These are phyloP conservation scores for Paramecium pentaurelia DNA, from an alignment of 73 alveolate species.

Conservation along the genomic window DNA sequence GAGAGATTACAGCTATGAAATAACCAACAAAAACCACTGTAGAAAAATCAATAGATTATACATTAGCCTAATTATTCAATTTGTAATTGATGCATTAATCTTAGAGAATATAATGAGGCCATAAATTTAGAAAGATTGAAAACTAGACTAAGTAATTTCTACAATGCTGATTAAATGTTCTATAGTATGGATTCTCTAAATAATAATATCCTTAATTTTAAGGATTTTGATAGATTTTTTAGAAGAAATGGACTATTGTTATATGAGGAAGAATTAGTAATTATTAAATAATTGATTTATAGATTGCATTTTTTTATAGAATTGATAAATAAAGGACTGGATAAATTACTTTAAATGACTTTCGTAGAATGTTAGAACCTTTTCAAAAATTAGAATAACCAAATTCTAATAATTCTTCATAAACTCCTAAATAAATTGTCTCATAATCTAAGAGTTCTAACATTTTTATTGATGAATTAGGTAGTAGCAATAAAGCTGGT, in stretches of 20 bases:
- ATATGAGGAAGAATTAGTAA: conserved; percentile 39
- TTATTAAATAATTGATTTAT: not conserved
- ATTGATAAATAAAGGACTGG: not conserved
- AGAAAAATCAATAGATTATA: not conserved
- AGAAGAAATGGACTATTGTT: conserved; percentile 48
- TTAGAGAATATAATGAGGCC: conserved; percentile 6
- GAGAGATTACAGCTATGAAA: conserved; percentile 36
- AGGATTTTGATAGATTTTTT: conserved; percentile 46
- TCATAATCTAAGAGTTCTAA: not conserved
- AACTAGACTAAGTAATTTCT: not conserved
- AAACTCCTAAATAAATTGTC: not conserved
- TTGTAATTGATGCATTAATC: not conserved
- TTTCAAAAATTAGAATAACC: not conserved
- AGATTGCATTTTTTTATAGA: not conserved
- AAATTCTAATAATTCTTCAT: not conserved
- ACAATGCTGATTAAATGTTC: not conserved
- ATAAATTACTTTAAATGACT: not conserved
- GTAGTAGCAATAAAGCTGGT: not conserved
- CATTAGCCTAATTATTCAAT: conserved; percentile 12
- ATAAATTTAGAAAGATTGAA: conserved; percentile 14
- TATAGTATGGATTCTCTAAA: conserved; percentile 26
- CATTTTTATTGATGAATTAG: not conserved
- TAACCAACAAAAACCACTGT: not conserved
- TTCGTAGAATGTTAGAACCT: not conserved
- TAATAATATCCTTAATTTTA: not conserved